These are phyloP conservation scores for Globisporangium mamillatum DNA, from an alignment of 352 stramenopile species.

Conservation along the genomic window DNA sequence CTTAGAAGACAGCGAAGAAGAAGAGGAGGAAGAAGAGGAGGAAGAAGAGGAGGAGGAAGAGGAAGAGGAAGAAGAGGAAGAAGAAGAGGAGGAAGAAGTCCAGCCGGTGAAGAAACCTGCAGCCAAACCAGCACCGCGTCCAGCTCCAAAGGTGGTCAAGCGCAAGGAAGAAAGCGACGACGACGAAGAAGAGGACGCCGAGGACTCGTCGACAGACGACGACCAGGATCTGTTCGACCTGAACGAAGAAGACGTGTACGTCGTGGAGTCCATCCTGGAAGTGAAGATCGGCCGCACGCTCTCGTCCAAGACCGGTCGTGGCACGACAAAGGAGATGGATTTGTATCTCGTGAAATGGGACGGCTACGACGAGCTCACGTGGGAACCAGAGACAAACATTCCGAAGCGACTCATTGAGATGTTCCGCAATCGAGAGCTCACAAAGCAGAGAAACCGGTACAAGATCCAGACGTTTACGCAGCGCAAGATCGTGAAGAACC, in stretches of 20 bases:
- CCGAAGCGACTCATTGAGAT: conserved; percentile 57
- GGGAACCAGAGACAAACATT: conserved; percentile 72
- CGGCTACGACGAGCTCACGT: conserved; percentile 76
- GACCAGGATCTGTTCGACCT: conserved; percentile 67
- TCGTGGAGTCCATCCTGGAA: conserved; percentile 72
- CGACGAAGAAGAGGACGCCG: conserved; percentile 18
- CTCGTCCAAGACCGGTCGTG: conserved; percentile 21
- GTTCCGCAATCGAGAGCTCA: conserved; percentile 47
- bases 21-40: conserved; percentile 21
- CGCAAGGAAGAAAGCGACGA: conserved; percentile 13
- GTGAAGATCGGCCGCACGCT: conserved; percentile 54
- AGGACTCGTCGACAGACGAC: conserved; percentile 59
- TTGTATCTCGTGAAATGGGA: conserved; percentile 81
- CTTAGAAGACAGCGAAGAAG: conserved; percentile 49
- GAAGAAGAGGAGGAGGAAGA: conserved; percentile 28
- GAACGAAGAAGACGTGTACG: conserved; percentile 71
- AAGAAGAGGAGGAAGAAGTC: conserved; percentile 17
- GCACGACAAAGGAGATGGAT: conserved; percentile 55
- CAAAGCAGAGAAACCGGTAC: conserved; percentile 47
- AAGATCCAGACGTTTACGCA: conserved; percentile 54
- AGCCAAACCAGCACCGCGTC: conserved; percentile 6
- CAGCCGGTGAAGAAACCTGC: conserved; percentile 22
- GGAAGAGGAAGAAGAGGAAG: conserved; percentile 29
- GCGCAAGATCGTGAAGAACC: conserved; percentile 55
- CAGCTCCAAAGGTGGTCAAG: neutral